These are phyloP conservation scores for Yamadazyma scolyti DNA, from an alignment of 805 yeast species.

Conservation along the genomic window DNA sequence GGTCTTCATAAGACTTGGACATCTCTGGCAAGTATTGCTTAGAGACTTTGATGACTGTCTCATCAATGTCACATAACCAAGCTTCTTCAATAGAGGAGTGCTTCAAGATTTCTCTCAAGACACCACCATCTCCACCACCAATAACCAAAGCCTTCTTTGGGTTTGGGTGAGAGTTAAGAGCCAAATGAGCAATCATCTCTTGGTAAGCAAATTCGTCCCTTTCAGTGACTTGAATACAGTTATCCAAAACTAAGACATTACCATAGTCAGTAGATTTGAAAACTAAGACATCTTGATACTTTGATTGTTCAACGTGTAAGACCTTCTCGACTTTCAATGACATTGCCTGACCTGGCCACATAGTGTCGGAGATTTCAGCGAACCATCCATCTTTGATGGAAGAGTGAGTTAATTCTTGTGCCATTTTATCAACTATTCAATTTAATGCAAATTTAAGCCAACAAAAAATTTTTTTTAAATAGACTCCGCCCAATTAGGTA, in stretches of 20 bases:
- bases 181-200: conserved; percentile 96
- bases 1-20: conserved; percentile 80
- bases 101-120: conserved; percentile 88
- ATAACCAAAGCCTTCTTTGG: conserved; percentile 92
- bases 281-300: conserved; percentile 90
- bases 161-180: conserved; percentile 87
- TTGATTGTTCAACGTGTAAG: conserved; percentile 78
- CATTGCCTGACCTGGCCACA: conserved; percentile 99
- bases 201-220: conserved; percentile 97
- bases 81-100: conserved; percentile 86
- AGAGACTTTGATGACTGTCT: conserved; percentile 81
- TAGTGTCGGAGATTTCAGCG: conserved; percentile 88
- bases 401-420: conserved; percentile 50
- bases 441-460: background rate
- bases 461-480: conserved; percentile 1
- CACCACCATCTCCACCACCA: conserved; percentile 99
- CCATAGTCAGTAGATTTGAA: conserved; percentile 94
- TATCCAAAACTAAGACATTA: conserved; percentile 90
- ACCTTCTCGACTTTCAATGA: conserved; percentile 82
- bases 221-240: conserved; percentile 94
- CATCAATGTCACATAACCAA: conserved; percentile 91
- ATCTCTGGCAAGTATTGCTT: conserved; percentile 85
- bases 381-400: conserved; percentile 88
- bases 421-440: conserved; percentile 10
- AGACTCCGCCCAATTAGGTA: background rate